phyloP scores from a whole-genome alignment of 371 early-diverging fungal species.

The Choanephora cucurbitarum region DNA sequence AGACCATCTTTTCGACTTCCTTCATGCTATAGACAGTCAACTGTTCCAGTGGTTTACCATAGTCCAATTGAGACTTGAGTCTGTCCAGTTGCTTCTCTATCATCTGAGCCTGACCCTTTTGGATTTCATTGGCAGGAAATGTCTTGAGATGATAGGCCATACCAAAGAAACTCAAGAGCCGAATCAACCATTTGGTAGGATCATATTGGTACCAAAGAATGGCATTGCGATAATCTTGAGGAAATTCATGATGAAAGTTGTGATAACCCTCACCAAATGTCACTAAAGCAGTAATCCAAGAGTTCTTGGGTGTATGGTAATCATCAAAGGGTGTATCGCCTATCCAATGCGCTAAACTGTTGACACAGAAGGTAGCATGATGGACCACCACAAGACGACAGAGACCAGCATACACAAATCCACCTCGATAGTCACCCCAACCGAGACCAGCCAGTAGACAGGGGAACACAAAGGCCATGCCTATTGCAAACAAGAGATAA shows the following conservation, averaged over 20 bases:
- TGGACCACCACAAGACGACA: slow-evolving; percentile 82
- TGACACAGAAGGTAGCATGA: slow-evolving; percentile 95
- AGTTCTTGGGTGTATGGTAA: slow-evolving; percentile 77
- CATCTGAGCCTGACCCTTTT: slow-evolving; percentile 87
- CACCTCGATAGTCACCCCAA: slow-evolving; percentile 92
- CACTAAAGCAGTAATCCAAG: slow-evolving; percentile 78
- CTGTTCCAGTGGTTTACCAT: slow-evolving; percentile 69
- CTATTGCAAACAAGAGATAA: slow-evolving; percentile 72
- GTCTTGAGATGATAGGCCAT: slow-evolving; percentile 83
- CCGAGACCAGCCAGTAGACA: slow-evolving; percentile 77
- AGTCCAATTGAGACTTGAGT: slow-evolving; percentile 63
- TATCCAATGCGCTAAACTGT: slow-evolving; percentile 82
- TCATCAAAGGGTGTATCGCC: slow-evolving; percentile 83
- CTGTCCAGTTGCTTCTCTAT: slow-evolving; percentile 73
- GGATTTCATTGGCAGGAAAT: slow-evolving; percentile 89
- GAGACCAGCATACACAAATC: slow-evolving; percentile 84
- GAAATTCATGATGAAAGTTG: slow-evolving; percentile 95
- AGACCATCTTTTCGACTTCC: slow-evolving; percentile 63
- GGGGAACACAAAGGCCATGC: slow-evolving; percentile 81
- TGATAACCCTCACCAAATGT: slow-evolving; percentile 88
- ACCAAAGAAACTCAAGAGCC: slow-evolving; percentile 61
- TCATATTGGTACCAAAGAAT: slow-evolving; percentile 90
- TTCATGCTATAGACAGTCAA: slow-evolving; percentile 79
- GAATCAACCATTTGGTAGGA: slow-evolving; percentile 95
- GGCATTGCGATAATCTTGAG: slow-evolving; percentile 94